Percentiles rank a stretch among this genome's conserved stretches.
These are phyloP conservation scores for Sarocladiaceae sp. DNA, from an alignment of 2,329 filamentous ascomycete species.

Conservation along the genomic window DNA sequence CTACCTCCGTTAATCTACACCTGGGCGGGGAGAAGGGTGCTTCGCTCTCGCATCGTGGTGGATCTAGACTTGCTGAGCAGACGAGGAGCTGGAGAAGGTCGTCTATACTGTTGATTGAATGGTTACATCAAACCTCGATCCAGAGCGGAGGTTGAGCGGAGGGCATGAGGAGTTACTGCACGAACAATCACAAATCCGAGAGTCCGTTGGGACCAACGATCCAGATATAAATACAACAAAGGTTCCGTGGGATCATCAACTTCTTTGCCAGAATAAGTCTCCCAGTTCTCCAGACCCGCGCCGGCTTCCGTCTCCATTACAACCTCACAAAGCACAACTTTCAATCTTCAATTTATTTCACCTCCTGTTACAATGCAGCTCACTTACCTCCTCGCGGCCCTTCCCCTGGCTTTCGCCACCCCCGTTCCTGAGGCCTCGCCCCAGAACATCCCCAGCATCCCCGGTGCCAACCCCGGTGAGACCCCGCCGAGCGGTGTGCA, in stretches of 20 bases:
- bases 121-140: conserved; percentile 4
- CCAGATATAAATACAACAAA: conserved; percentile 10
- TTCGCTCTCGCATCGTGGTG: background rate
- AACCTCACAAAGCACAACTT: too few relatives aligned
- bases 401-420: conserved; percentile 5
- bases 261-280: conserved; percentile 7
- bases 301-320: conserved; percentile 4
- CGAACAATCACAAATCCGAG: too few relatives aligned
- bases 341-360: background rate
- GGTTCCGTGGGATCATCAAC: conserved; percentile 6
- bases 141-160: conserved; percentile 7
- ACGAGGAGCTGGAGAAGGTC: background rate
- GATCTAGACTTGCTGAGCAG: conserved; percentile 3
- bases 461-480: background rate
- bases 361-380: conserved; percentile 8
- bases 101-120: background rate
- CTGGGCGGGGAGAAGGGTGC: background rate
- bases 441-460: background rate
- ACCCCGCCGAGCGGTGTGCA: conserved; percentile 1
- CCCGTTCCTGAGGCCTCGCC: conserved; percentile 2
- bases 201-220: background rate
- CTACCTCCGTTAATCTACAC: conserved; percentile 2
- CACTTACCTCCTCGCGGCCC: conserved; percentile 3
- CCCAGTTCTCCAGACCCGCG: conserved; percentile 1
- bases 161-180: background rate